These are phyloP conservation scores for Aspergillus diversus DNA, from an alignment of 495 filamentous ascomycete species.

Conservation along the genomic window DNA sequence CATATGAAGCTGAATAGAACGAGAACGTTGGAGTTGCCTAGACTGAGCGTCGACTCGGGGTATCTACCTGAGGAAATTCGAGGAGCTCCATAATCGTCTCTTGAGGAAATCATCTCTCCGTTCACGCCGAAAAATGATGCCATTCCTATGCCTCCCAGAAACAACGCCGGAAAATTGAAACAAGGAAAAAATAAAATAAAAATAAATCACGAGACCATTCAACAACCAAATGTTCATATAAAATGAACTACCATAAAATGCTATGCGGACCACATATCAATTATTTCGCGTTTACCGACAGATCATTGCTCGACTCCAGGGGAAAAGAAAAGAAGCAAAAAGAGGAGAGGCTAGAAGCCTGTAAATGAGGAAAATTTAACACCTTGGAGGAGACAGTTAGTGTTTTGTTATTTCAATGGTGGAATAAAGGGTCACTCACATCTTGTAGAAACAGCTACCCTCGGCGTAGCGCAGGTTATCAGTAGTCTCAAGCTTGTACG, in stretches of 20 bases:
- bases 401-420: neutral
- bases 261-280: conserved; percentile 36
- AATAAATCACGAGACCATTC: conserved; percentile 24
- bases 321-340: conserved; percentile 24
- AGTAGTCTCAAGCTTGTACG: conserved; percentile 76
- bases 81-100: conserved; percentile 51
- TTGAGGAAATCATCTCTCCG: conserved; percentile 45
- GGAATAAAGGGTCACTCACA: conserved; percentile 56
- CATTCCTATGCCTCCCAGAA: conserved; percentile 47
- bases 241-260: conserved; percentile 31
- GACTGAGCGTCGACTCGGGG: conserved; percentile 58
- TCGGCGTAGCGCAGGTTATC: conserved; percentile 69
- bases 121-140: conserved; percentile 53
- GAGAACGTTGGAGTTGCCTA: conserved; percentile 47
- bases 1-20: conserved; percentile 29
- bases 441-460: conserved; percentile 83
- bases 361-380: conserved; percentile 39
- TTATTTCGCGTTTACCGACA: conserved; percentile 14
- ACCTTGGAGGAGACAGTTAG: conserved; percentile 44
- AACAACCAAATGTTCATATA: conserved; percentile 28
- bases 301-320: conserved; percentile 17
- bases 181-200: conserved; percentile 20
- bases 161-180: conserved; percentile 39
- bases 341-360: conserved; percentile 22
- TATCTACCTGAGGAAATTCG: conserved; percentile 53